Conservation (phyloP, 306 rosid species). For the Canavalia gladiata region DNA sequence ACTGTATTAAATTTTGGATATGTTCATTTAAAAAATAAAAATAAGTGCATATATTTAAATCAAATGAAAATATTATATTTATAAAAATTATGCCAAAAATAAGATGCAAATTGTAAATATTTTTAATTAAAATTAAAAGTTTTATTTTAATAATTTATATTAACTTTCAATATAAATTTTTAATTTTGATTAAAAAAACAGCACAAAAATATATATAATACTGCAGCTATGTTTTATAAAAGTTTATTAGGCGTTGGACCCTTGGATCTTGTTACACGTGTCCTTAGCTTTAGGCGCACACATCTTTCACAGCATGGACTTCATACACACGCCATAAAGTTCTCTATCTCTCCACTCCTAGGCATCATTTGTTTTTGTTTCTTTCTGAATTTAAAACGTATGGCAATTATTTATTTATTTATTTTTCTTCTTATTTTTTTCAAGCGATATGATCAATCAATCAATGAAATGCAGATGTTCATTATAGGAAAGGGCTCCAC, state of each 20-base stretch:
- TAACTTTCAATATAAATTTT: too few relatives aligned
- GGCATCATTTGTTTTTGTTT: slow-evolving; percentile 17
- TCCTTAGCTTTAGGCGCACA: slow-evolving; percentile 19
- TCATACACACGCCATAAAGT: slow-evolving; percentile 29
- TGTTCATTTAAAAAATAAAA: too few relatives aligned
- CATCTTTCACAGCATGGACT: slow-evolving; percentile 42
- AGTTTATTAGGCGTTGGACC: neutral
- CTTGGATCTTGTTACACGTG: neutral
- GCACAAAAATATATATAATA: too few relatives aligned
- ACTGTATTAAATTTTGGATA: too few relatives aligned
- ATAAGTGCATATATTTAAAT: too few relatives aligned
- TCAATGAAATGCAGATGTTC: neutral
- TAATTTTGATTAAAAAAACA: too few relatives aligned
- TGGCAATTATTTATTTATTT: neutral
- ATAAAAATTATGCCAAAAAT: too few relatives aligned
- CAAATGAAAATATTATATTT: too few relatives aligned
- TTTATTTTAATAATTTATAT: too few relatives aligned
- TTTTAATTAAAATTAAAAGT: too few relatives aligned
- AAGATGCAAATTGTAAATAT: too few relatives aligned
- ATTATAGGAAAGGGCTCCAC: neutral
- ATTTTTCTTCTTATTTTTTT: neutral
- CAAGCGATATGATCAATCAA: slow-evolving; percentile 12
- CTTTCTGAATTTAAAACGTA: neutral
- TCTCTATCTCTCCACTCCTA: neutral
- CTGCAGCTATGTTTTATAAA: neutral